Conservation (phyloP, 2,329 filamentous ascomycete genomes). For the Rhinocladiella mackenziei region DNA sequence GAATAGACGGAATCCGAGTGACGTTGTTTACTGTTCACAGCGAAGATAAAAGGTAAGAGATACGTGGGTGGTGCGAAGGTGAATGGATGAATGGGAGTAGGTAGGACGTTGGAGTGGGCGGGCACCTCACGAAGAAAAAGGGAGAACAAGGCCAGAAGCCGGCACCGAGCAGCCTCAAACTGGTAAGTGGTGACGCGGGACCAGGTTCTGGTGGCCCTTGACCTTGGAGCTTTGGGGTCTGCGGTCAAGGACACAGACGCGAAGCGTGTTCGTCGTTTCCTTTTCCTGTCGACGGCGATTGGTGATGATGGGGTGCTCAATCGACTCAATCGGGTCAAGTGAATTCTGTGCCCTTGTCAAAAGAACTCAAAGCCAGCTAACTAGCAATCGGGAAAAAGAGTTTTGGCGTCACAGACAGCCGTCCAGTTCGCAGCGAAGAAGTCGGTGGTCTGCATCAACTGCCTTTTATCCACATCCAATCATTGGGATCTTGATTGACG, state of each 20-base stretch:
- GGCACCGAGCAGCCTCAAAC: no score
- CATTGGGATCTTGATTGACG: slow-evolving; percentile 13
- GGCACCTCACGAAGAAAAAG: no score
- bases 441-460: not conserved
- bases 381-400: slow-evolving; percentile 1
- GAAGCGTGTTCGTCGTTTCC: no score
- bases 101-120: not conserved
- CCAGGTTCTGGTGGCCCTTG: no score
- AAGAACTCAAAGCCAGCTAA: not conserved
- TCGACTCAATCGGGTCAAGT: no score
- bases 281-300: no score
- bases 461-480: slow-evolving; percentile 14
- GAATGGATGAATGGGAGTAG: not conserved
- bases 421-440: not conserved
- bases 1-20: not conserved
- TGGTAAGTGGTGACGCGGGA: no score
- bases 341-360: not conserved
- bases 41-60: slow-evolving; percentile 2
- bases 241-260: no score
- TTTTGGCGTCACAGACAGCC: slow-evolving; percentile 15
- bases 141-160: no score
- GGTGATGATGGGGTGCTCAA: no score
- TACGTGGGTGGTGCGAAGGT: slow-evolving; percentile 1
- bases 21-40: slow-evolving; percentile 12
- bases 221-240: no score